These are phyloP conservation scores for Trichoderma oligosporum DNA, from an alignment of 2,329 filamentous ascomycete genomes.

Conservation along the genomic window DNA sequence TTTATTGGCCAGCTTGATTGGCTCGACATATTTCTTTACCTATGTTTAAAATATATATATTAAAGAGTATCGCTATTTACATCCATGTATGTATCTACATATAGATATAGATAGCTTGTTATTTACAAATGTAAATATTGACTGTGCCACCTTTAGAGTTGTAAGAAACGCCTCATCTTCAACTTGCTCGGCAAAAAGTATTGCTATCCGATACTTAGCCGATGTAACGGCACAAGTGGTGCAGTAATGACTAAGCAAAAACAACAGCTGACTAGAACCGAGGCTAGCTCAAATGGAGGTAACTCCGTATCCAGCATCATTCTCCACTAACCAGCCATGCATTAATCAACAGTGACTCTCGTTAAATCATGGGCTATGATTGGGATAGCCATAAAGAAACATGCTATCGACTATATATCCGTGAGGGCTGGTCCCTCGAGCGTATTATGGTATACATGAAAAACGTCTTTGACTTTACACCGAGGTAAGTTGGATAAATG, in stretches of 20 bases:
- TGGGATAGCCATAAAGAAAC: constrained; percentile 44
- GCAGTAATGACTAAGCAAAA: neutral
- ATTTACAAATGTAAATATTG: too few species aligned
- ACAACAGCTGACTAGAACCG: neutral
- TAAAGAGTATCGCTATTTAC: too few species aligned
- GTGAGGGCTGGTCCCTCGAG: constrained; percentile 67
- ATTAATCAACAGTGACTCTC: constrained; percentile 11
- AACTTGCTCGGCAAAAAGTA: too few species aligned
- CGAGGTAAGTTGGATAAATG: constrained; percentile 55
- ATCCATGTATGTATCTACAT: too few species aligned
- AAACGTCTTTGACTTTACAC: constrained; percentile 61
- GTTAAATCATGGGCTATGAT: constrained; percentile 43
- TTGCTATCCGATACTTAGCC: neutral
- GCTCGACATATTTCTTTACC: too few species aligned
- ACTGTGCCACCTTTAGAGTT: too few species aligned
- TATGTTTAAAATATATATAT: too few species aligned
- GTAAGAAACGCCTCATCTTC: too few species aligned
- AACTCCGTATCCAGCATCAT: neutral
- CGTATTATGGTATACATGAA: constrained; percentile 72
- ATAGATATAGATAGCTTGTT: too few species aligned
- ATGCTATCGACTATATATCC: constrained; percentile 65
- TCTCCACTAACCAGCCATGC: constrained; percentile 3
- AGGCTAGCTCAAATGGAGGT: neutral
- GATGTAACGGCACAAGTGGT: neutral
- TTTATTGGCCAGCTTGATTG: too few species aligned